Percentiles rank a stretch among this genome's conserved stretches.
Evolutionary conservation across 768 basidiomycete species (phyloP).

Genomic region (Sarcodon sp.): DNA sequence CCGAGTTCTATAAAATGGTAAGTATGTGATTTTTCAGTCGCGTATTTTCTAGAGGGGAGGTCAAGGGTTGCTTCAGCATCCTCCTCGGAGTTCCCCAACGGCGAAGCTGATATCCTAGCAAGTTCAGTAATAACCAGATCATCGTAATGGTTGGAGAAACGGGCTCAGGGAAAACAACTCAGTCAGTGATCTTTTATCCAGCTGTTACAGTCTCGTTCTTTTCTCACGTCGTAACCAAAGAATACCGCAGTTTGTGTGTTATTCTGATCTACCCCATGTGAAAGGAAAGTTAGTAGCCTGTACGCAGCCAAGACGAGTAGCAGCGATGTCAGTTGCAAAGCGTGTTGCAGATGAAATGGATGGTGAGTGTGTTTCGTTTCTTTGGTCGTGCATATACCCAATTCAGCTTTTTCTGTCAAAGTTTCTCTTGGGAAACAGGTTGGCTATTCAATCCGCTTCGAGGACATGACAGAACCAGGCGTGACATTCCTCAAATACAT

Average conservation of each 20-base stretch:
- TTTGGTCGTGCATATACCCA: constrained; percentile 3
- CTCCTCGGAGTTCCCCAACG: constrained; percentile 5
- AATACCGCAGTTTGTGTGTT: constrained; percentile 91
- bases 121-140: constrained; percentile 68
- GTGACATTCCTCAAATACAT: constrained; percentile 95
- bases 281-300: constrained; percentile 84
- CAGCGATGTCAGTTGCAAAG: constrained; percentile 95
- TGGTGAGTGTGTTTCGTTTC: constrained; percentile 33
- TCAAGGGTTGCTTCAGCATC: constrained; percentile 10
- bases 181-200: constrained; percentile 31
- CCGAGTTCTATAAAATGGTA: constrained; percentile 77
- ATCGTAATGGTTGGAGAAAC: constrained; percentile 86
- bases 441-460: constrained; percentile 93
- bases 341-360: constrained; percentile 98
- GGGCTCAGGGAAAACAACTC: constrained; percentile 87
- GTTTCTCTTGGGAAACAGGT: constrained; percentile 86
- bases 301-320: constrained; percentile 87
- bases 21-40: constrained; percentile 17
- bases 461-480: constrained; percentile 79
- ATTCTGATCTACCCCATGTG: constrained; percentile 79
- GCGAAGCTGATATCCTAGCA: constrained; percentile 10
- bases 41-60: constrained; percentile 9
- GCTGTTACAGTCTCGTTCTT: constrained; percentile 1
- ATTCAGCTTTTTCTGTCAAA: constrained; percentile 15
- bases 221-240: constrained; percentile 26